Evolutionary conservation across 2,329 filamentous ascomycete genomes (phyloP), one percentile per base, ranked within the genome.

Genomic region (Colletotrichum tabaci): DNA sequence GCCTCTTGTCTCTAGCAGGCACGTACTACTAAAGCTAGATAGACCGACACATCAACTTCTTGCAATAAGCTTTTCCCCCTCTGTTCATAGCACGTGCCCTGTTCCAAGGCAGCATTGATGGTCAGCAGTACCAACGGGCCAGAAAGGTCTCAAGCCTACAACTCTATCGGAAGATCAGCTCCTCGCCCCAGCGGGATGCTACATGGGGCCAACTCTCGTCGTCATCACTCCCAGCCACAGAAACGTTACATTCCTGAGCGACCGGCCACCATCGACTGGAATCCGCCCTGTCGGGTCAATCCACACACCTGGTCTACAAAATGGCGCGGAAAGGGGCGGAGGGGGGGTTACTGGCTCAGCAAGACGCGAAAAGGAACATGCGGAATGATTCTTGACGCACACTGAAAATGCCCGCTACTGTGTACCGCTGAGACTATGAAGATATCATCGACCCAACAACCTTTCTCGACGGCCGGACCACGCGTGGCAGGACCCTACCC

Each of bases 361-460:
- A 30, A 40, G 63, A 26, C n/a, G 38, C 21, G 30, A n/a, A 40
- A 66, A 21, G 15, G 9, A 35, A 35, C 10, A 26, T 50, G 50
- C 18, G 30, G 26, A 44, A 18, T 64, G 18, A n/a, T 55, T 42
- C 50, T 16, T 30, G 26, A 52, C 47, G 42, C 50, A 63, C 60
- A 49, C 21, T 30, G 40, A 40, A 57, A 64, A 64, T 68, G 60
- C 60, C 60, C 50, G 66, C 66, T 68, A 60, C 50, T 40, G 50
- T 68, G 60, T 42, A 10, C 30, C 66, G 42, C n/a, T n/a, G 42
- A 23, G 12, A 15, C 44, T 18, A 38, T 18, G 42, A 44, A 16
- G 35, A 26, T 40, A 12, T 23, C n/a, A 18, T 62, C 35, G 23
- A 16, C 35, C 8, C 35, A n/a, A 40, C 30, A 35, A 9, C 9